Base-by-base conservation (phyloP, 306 rosid genomes). In the Cyclanthera cordifolia region DNA sequence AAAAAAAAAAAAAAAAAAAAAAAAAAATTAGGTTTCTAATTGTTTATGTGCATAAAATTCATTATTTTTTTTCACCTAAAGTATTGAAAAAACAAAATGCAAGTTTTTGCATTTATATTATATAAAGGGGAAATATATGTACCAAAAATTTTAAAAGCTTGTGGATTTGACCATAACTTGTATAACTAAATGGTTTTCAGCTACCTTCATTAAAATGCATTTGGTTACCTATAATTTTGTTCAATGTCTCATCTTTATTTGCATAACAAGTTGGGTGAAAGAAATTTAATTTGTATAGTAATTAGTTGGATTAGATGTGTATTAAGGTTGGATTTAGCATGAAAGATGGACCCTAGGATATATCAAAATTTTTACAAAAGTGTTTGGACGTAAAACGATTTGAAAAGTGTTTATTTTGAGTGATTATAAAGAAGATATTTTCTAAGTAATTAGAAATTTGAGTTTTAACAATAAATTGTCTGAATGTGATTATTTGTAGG, bases 151-250 rank as follows among this genome's bases (percentile, higher is more conserved):
- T n/a, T n/a, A n/a, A n/a, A 27, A 17, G 34, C 6, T 59, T 20
- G 13, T 16, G 9, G 52, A 47, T 8, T 48, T 16, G 20, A 6
- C 53, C 53, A 48, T 48, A 45, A 16, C 53, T 48, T 48, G 13
- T 55, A 55, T 25, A 24, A 8, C 27, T 55, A 14, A 55, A 55
- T 55, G 61, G 11, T 14, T 56, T 56, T 56, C 43, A 56, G 21
- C 64, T 56, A 58, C 45, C 45, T 58, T 58, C 45, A 58, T 32
- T 58, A n/a, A 58, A 58, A 58, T 16, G 66, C 46, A 58, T 16
- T 58, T 58, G 58, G 58, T 23, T 53, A 20, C 28, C 58, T 21
- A 4, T 21, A 21, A 53, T 53, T 53, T 53, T 53, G 2, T 23
- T 10, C 14, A 53, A 53, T 10, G 1, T 11, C 6, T 53, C 59